Base-by-base conservation (phyloP, 1,139 yeast species). In the Yamadazyma triangularis region DNA sequence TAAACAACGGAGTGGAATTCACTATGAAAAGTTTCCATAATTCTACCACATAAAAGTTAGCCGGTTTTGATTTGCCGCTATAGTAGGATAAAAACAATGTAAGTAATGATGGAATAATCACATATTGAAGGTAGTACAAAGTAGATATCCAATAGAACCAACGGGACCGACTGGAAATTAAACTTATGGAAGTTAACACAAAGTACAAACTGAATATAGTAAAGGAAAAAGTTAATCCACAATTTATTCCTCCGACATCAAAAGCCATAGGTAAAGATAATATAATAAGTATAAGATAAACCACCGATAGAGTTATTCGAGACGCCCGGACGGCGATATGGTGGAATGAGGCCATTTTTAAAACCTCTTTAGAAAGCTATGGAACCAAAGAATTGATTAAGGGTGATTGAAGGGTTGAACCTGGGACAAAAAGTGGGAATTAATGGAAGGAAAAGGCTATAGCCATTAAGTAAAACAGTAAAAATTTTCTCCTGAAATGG, bases 231-330 rank as follows among this genome's bases (percentile, higher is more conserved):
- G 94, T 77, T 42, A 91, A 62, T 0, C 98, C 98, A 58, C 97
- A 89, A 34, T 77, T 72, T 19, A 81, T 72, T 1, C 97, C 97
- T 11, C 97, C 97, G 21, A 87, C 82, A 51, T 89, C 96, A 58
- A 91, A 91, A n/a, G 96, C 87, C 40, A 91, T 70, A 4, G 97
- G 97, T 12, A 91, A 82, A 2, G 96, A 84, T 23, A 89, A 67
- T 27, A 91, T 74, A 14, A 87, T 77, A 30, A 87, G 72, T 11
- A 77, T 60, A 33, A 87, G 66, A 51, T 82, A 81, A 24, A 77
- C 53, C 3, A 79, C 57, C 2, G 85, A 76, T 35, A 79, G 63
- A 15, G 73, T 30, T 32, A 55, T 59, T 34, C 65, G 41, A 12
- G 50, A 28, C 12, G 30, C 28, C 25, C 32, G 37, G 28, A 34